Base-by-base conservation (phyloP, 148 eudicot genomes). In the Camellia granthamiana region DNA sequence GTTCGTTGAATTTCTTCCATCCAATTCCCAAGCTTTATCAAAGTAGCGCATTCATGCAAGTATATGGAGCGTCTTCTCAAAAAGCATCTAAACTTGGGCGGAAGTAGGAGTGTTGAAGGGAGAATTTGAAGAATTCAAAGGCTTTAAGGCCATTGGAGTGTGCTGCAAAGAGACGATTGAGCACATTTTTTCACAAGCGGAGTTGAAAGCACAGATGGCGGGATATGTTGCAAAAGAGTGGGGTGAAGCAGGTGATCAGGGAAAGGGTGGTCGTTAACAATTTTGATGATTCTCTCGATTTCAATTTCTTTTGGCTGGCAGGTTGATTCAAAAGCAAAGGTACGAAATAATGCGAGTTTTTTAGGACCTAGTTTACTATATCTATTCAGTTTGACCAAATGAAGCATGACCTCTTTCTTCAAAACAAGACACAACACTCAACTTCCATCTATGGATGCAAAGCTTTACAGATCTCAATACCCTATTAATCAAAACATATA, bases 131-230 rank as follows among this genome's bases (percentile, higher is more conserved):
- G 82, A 95, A 90, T 62, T 95, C 94, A 15, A 79, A 90, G 54
- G 98, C 98, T 87, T 95, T 95, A 51, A 95, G 87, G 72, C 98
- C 98, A 84, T 93, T 90, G 93, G 93, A 80, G 81, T 93, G 95
- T 1, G 93, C 82, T 5, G 85, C 86, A 82, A 95, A 95, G 42
- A 93, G 84, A 59, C 87, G 79, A 49, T 97, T 97, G 41, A 95
- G 94, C 47, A 95, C 89, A 49, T 90, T 90, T 83, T 88, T 92
- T 93, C 52, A 93, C 92, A 61, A 90, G 85, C 4, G 83, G 23
- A 69, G 85, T 75, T 9, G 97, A 89, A 69, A 95, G 81, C 3
- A 72, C 69, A 65, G 89, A 77, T 38, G 88, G 75, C 9, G 88
- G 80, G 80, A 90, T 82, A 74, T 86, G 86, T 44, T 67, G 49